A percentile compares a stretch with the other conserved stretches of the same genome.
Evolutionary conservation across 169 alveolate genomes (phyloP).

Genomic region (Plasmodium blacklocki): DNA sequence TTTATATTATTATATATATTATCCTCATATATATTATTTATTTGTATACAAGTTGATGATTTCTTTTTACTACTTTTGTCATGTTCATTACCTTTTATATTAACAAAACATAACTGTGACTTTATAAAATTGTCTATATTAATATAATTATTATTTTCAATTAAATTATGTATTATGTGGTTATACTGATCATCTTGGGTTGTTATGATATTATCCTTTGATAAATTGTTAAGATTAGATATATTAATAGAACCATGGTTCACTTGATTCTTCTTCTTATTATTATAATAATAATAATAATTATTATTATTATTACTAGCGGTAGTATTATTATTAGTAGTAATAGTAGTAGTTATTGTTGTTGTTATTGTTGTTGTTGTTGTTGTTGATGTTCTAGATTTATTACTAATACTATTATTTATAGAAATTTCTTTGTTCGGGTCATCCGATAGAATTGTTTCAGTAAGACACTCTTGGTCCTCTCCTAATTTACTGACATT

Average conservation of each 20-base stretch:
- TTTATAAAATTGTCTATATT: slow-evolving; percentile 22
- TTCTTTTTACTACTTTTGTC: background rate
- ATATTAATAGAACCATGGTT: background rate
- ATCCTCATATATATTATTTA: no score
- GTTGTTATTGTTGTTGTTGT: no score
- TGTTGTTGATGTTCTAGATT: no score
- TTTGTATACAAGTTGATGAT: background rate
- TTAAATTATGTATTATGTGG: slow-evolving; percentile 29
- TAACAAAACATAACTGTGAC: slow-evolving; percentile 23
- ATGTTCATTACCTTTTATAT: slow-evolving; percentile 6
- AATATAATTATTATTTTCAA: slow-evolving; percentile 14
- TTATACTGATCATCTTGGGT: background rate
- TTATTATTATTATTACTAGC: background rate
- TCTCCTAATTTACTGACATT: background rate
- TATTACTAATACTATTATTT: no score
- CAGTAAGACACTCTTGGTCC: background rate
- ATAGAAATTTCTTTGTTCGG: background rate
- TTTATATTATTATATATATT: no score
- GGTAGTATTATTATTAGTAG: no score
- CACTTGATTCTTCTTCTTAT: background rate
- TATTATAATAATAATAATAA: no score
- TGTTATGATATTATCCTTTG: background rate
- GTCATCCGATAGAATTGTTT: background rate
- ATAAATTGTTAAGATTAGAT: no score
- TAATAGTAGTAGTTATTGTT: no score